These are phyloP conservation scores for Phaeoacremonium minimum DNA, from an alignment of 2,329 filamentous ascomycete species.

Conservation along the genomic window DNA sequence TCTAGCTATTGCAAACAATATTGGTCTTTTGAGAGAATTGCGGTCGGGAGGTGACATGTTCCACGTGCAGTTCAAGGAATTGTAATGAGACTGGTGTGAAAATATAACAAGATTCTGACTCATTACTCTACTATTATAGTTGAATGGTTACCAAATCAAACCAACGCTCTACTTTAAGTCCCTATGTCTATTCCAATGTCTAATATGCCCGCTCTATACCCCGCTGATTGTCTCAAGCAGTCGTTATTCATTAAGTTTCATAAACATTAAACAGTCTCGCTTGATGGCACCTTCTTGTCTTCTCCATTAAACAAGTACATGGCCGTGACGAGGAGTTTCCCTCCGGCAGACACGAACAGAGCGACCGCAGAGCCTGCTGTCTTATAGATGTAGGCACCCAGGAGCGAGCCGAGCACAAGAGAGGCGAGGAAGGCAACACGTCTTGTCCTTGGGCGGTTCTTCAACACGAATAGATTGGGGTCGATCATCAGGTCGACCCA, in stretches of 20 bases:
- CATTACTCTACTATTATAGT: too few species aligned
- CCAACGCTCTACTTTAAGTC: too few species aligned
- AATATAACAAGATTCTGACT: too few species aligned
- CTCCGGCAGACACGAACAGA: slow-evolving; percentile 35
- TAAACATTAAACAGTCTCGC: slow-evolving; percentile 2
- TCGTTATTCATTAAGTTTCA: too few species aligned
- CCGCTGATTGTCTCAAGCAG: too few species aligned
- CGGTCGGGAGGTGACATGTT: slow-evolving; percentile 11
- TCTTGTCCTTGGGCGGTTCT: slow-evolving; percentile 46
- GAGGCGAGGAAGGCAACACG: slow-evolving; percentile 43
- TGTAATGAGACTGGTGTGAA: too few species aligned
- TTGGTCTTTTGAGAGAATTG: slow-evolving; percentile 7
- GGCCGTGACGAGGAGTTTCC: slow-evolving; percentile 38
- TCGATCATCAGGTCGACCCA: slow-evolving; percentile 59
- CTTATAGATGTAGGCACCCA: slow-evolving; percentile 46
- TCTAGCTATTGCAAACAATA: slow-evolving; percentile 10
- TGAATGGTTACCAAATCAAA: too few species aligned
- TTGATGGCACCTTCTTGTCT: slow-evolving; percentile 19
- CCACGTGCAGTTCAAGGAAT: slow-evolving; percentile 11
- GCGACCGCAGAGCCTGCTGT: slow-evolving; percentile 35
- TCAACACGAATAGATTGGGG: slow-evolving; percentile 35
- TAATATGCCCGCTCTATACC: too few species aligned
- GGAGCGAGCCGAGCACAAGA: slow-evolving; percentile 42
- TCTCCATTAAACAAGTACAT: slow-evolving; percentile 37
- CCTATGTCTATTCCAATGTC: too few species aligned